Evolutionary conservation across 2,329 filamentous ascomycete genomes (phyloP), one percentile per base, ranked within the genome.

Genomic region (Diplodia seriata): DNA sequence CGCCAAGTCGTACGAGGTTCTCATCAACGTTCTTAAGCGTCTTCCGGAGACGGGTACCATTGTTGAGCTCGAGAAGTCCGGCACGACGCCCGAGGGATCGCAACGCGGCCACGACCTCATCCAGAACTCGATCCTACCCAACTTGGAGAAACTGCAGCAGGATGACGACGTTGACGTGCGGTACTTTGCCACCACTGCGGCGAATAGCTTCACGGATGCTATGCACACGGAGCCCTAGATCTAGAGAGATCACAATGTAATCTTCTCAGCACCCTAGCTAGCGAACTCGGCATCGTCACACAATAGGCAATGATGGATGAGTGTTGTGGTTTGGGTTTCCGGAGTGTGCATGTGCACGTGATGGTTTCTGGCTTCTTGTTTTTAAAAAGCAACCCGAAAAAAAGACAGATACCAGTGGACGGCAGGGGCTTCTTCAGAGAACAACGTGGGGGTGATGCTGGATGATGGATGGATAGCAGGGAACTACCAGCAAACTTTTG

Each of bases 121-220:
- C 76, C 89, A 93, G 79, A 88, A 92, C 80, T 90, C 92, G 76
- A 90, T 98, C 77, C 82, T 97, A 76, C 94, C 94, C 31, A 94
- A 93, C 78, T 83, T 99, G 74, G 91, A 94, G 84, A 97, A 97
- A 85, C 85, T 99, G 76, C 94, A 97, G 84, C 91, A 94, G 82
- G 95, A 99, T 78, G 92, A 96, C 72, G 95, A 99, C 82, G 94
- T 98, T 73, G 95, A 99, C 82, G 95, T 99, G 76, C 89, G 95
- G 80, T 99, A 94, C 85, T 99, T 97, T 82, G 95, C 95, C 71
- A 97, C 93, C 70, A 96, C 92, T 71, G 94, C 95, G 59, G 90
- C 91, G 70, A 89, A 84, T 74, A 78, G 78, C 66, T 84, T 77
- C 71, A 74, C 75, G 65, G 68, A 69, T 26, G 77, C 77, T 15